Evolutionary conservation across 495 filamentous ascomycete genomes (phyloP).

Genomic region (Neurospora sp.): DNA sequence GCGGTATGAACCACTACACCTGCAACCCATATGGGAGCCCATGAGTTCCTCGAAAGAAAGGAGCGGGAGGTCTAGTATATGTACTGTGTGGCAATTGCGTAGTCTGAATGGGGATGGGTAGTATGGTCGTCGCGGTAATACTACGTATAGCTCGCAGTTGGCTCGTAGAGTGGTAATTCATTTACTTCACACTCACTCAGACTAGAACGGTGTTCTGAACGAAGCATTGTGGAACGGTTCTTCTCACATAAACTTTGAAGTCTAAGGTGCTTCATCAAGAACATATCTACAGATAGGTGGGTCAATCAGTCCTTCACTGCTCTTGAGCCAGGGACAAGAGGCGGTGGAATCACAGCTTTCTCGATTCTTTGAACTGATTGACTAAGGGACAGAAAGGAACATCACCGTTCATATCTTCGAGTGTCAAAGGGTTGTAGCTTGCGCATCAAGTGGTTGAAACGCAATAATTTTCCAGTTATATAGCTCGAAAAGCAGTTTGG

Average conservation of each 20-base stretch:
- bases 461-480: not conserved
- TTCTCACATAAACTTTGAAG: not conserved
- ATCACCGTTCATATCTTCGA: not conserved
- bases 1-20: not conserved
- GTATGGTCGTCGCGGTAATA: not conserved
- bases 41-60: not conserved
- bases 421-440: not conserved
- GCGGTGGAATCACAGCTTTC: not conserved
- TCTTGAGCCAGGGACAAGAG: not conserved
- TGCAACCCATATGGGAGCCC: not conserved
- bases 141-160: not conserved
- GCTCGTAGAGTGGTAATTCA: not conserved
- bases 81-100: not conserved
- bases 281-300: not conserved
- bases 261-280: not conserved
- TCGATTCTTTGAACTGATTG: not conserved
- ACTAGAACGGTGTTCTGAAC: not conserved
- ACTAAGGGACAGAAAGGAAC: not conserved
- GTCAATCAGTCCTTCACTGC: not conserved
- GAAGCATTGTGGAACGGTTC: not conserved
- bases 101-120: not conserved
- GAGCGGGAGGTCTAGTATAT: not conserved
- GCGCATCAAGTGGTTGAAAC: not conserved
- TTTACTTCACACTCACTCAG: not conserved
- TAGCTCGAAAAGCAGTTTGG: not conserved